phyloP scores from a whole-genome alignment of 2,329 filamentous ascomycete genomes.

The Monosporascus sp. region DNA sequence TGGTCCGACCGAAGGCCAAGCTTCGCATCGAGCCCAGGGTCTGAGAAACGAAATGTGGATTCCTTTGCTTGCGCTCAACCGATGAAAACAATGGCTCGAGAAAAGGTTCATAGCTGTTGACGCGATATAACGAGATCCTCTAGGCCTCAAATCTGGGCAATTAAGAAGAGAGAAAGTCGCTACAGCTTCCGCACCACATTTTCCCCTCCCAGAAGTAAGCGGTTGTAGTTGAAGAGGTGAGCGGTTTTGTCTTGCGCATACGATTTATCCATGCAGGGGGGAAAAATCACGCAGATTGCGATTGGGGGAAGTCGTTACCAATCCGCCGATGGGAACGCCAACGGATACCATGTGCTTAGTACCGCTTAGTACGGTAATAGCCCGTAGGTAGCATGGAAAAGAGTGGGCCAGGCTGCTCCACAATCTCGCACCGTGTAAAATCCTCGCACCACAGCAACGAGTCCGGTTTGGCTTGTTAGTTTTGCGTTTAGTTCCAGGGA shows the following conservation, averaged over 20 bases:
- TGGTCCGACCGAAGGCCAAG: not conserved
- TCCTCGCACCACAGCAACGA: not conserved
- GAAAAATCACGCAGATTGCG: not conserved
- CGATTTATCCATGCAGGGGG: not conserved
- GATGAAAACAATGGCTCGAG: not conserved
- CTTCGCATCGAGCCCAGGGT: not conserved
- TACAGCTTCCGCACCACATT: not conserved
- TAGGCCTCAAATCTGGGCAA: not conserved
- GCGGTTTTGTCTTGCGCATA: not conserved
- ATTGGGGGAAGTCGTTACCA: not conserved
- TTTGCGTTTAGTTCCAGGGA: not conserved
- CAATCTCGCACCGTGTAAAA: too few relatives aligned
- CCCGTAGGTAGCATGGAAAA: too few relatives aligned
- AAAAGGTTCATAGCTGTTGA: not conserved
- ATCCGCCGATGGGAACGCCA: too few relatives aligned
- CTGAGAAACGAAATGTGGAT: not conserved
- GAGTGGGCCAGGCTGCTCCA: too few relatives aligned
- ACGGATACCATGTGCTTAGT: too few relatives aligned
- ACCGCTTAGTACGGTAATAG: too few relatives aligned
- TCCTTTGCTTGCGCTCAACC: not conserved
- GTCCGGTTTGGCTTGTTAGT: not conserved
- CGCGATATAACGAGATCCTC: not conserved
- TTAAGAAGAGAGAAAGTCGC: not conserved
- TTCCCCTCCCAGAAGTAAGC: not conserved
- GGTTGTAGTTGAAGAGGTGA: not conserved